Evolutionary conservation across 2,329 filamentous ascomycete genomes (phyloP).

Genomic region (Didymella arachidicola): DNA sequence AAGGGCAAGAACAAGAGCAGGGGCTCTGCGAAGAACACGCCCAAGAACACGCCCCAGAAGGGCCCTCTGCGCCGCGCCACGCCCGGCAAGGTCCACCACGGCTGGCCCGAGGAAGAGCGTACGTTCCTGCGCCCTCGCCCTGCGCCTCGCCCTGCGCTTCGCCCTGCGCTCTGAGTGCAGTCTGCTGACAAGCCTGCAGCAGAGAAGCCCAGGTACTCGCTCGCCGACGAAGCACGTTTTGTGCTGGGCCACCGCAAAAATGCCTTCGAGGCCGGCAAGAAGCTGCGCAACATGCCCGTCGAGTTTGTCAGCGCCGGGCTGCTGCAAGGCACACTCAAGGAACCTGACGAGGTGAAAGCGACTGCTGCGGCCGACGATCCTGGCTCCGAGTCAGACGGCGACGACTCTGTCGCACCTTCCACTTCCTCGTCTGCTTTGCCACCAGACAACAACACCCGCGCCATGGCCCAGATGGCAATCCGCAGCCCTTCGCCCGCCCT

Average conservation of each 20-base stretch:
- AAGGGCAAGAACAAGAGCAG: constrained; percentile 42
- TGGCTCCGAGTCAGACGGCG: constrained; percentile 22
- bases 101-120: constrained; percentile 27
- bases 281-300: constrained; percentile 64
- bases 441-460: constrained; percentile 29
- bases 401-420: constrained; percentile 26
- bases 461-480: constrained; percentile 44
- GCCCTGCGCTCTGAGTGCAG: constrained; percentile 15
- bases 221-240: constrained; percentile 67
- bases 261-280: constrained; percentile 56
- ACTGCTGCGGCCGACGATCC: constrained; percentile 11
- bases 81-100: constrained; percentile 19
- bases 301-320: constrained; percentile 68
- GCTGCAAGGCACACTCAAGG: constrained; percentile 46
- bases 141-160: constrained; percentile 15
- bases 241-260: constrained; percentile 60
- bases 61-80: constrained; percentile 24
- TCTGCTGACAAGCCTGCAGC: constrained; percentile 31
- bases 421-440: constrained; percentile 24
- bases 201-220: constrained; percentile 49
- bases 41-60: constrained; percentile 18
- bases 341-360: constrained; percentile 34
- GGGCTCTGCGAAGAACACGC: constrained; percentile 29
- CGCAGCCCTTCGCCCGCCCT: constrained; percentile 49
- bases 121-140: constrained; percentile 24